These are phyloP conservation scores for Neurospora sp. DNA, from an alignment of 495 filamentous ascomycete genomes.

Conservation along the genomic window DNA sequence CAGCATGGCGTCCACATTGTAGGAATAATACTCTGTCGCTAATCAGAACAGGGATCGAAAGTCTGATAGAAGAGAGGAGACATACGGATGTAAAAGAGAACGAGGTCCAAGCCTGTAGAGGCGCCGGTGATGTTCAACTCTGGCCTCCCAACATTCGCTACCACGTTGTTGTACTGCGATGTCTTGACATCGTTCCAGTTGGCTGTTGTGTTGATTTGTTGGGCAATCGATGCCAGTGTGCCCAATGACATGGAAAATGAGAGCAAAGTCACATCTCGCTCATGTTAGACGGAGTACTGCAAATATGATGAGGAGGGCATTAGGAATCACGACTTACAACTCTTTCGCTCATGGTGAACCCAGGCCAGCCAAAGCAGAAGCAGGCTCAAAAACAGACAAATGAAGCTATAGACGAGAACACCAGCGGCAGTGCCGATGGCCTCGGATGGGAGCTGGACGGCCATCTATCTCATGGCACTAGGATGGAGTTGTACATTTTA, in stretches of 20 bases:
- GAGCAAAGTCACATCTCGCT: slow-evolving; percentile 33
- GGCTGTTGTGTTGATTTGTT: slow-evolving; percentile 36
- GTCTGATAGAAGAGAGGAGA: neutral
- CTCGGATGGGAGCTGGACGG: slow-evolving; percentile 29
- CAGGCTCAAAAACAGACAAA: slow-evolving; percentile 25
- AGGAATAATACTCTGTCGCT: slow-evolving; percentile 35
- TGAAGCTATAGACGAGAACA: slow-evolving; percentile 32
- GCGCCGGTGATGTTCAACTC: slow-evolving; percentile 38
- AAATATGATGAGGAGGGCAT: neutral
- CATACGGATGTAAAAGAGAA: slow-evolving; percentile 39
- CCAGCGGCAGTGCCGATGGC: slow-evolving; percentile 26
- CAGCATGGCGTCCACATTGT: slow-evolving; percentile 38
- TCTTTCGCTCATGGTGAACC: slow-evolving; percentile 34
- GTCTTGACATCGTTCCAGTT: slow-evolving; percentile 33
- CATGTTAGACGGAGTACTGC: neutral
- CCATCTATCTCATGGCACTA: slow-evolving; percentile 23
- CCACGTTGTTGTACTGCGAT: slow-evolving; percentile 27
- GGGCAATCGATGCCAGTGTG: slow-evolving; percentile 30
- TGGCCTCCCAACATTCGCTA: slow-evolving; percentile 24
- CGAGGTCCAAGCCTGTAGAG: slow-evolving; percentile 30
- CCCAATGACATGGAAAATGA: slow-evolving; percentile 28
- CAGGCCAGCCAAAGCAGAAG: slow-evolving; percentile 33
- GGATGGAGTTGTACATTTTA: neutral
- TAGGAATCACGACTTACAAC: slow-evolving; percentile 27
- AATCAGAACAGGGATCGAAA: neutral